Evolutionary conservation across 2,329 filamentous ascomycete genomes (phyloP).

Genomic region (Hymenoscyphus albidus): DNA sequence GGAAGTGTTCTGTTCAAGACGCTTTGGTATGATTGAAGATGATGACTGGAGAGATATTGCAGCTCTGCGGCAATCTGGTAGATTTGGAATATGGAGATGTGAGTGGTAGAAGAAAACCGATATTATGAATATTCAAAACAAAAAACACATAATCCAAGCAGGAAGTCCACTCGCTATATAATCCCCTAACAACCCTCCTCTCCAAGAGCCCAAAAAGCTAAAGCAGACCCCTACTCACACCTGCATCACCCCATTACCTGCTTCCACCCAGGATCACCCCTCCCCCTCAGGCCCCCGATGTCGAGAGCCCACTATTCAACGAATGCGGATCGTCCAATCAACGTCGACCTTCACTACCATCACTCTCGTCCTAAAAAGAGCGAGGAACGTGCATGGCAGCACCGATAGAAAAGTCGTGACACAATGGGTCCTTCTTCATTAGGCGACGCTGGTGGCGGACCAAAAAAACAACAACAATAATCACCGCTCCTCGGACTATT

Average conservation of each 20-base stretch:
- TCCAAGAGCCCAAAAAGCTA: not conserved
- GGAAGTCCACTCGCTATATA: not conserved
- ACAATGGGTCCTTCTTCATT: not conserved
- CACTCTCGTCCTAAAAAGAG: not conserved
- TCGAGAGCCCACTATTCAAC: not conserved
- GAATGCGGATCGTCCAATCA: slow-evolving; percentile 1
- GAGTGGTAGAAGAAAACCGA: not conserved
- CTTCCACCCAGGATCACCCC: not conserved
- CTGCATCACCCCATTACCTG: not conserved
- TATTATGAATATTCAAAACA: not conserved
- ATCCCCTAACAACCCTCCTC: not conserved
- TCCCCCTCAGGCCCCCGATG: not conserved
- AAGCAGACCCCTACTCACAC: slow-evolving; percentile 1
- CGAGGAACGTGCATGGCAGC: not conserved
- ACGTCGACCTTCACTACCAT: not conserved
- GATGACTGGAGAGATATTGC: not conserved
- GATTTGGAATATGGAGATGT: not conserved
- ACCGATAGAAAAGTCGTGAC: not conserved
- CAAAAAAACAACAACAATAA: too few species aligned
- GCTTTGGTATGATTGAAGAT: not conserved
- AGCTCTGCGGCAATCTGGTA: not conserved
- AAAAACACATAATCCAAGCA: not conserved
- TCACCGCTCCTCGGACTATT: not conserved
- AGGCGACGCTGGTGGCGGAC: not conserved
- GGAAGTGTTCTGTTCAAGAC: not conserved